Conservation (phyloP, 148 eudicot genomes). For the Beta vulgaris region DNA sequence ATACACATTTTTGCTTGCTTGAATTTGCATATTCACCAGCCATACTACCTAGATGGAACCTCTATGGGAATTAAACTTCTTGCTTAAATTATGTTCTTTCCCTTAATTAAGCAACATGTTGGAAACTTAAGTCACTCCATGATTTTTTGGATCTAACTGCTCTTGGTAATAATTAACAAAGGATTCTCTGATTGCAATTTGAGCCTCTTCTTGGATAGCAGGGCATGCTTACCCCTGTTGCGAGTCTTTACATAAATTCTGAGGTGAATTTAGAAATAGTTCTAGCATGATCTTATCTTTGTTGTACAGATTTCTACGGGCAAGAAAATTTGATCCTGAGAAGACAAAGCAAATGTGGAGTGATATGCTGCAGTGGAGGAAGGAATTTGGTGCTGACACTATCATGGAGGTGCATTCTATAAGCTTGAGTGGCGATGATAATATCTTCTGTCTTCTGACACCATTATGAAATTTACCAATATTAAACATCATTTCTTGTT, state of each 20-base stretch:
- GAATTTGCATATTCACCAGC: background rate
- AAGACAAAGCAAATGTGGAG: conserved; percentile 54
- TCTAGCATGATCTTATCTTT: too few relatives aligned
- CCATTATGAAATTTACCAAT: background rate
- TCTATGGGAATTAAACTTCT: background rate
- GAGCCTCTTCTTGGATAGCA: background rate
- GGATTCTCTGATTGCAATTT: background rate
- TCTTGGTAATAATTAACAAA: background rate
- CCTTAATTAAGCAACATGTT: background rate
- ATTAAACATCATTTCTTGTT: background rate
- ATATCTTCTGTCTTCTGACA: background rate
- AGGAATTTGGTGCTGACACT: conserved; percentile 47
- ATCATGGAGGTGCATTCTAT: conserved; percentile 38
- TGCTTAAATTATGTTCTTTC: background rate
- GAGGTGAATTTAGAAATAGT: background rate
- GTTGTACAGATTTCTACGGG: conserved; percentile 39
- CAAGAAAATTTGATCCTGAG: conserved; percentile 40
- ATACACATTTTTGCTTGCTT: background rate
- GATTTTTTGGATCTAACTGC: background rate
- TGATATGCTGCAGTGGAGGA: conserved; percentile 53
- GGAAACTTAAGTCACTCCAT: background rate
- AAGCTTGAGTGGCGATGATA: conserved; percentile 4
- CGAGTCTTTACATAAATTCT: background rate
- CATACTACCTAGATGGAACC: background rate
- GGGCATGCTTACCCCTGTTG: background rate